Evolutionary conservation across 495 filamentous ascomycete species (phyloP).

Genomic region (Xylaria nigripes): DNA sequence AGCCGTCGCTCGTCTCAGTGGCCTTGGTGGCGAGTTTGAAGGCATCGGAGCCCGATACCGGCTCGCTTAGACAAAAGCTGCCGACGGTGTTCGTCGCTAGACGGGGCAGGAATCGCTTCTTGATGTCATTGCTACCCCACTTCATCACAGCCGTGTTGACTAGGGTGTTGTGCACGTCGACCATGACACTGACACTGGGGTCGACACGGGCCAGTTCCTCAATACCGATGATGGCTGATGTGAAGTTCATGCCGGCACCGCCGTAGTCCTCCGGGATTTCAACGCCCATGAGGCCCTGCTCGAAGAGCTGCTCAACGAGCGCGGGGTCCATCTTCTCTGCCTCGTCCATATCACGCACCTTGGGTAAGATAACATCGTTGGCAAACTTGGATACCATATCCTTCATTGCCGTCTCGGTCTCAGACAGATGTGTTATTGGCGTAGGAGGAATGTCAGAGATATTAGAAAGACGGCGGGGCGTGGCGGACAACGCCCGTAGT

Average conservation of each 20-base stretch:
- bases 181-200: slow-evolving; percentile 86
- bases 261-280: slow-evolving; percentile 97
- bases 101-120: slow-evolving; percentile 78
- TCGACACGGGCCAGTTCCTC: slow-evolving; percentile 94
- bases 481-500: slow-evolving; percentile 62
- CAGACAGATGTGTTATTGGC: slow-evolving; percentile 86
- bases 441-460: slow-evolving; percentile 71
- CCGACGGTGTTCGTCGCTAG: slow-evolving; percentile 87
- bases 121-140: slow-evolving; percentile 64
- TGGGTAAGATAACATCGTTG: slow-evolving; percentile 76
- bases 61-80: slow-evolving; percentile 94
- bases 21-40: slow-evolving; percentile 92
- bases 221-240: slow-evolving; percentile 87
- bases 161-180: slow-evolving; percentile 95
- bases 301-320: slow-evolving; percentile 87
- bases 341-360: slow-evolving; percentile 97
- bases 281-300: slow-evolving; percentile 95
- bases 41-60: slow-evolving; percentile 85
- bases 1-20: slow-evolving; percentile 63
- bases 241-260: slow-evolving; percentile 98
- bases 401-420: slow-evolving; percentile 80
- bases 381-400: slow-evolving; percentile 90
- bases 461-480: slow-evolving; percentile 52
- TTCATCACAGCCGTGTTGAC: slow-evolving; percentile 91
- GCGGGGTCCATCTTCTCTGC: slow-evolving; percentile 84